Conservation (phyloP, 345 rosid species). For the rapeseed (Brassica napus) region DNA sequence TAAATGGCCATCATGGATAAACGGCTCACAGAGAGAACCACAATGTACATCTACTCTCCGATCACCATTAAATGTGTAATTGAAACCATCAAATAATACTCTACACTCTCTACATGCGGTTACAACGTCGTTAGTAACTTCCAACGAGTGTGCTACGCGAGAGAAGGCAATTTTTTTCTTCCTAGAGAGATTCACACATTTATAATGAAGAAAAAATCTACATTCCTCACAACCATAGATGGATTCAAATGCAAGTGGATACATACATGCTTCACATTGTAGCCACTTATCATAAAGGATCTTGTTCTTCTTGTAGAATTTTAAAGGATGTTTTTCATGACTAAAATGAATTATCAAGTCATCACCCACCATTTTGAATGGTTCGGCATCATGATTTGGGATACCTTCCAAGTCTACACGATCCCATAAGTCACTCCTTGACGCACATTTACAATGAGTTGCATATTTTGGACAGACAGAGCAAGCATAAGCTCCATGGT, state of each 20-base stretch:
- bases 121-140: background rate
- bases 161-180: background rate
- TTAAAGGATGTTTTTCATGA: background rate
- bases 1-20: background rate
- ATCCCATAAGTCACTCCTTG: background rate
- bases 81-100: background rate
- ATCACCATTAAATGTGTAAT: background rate
- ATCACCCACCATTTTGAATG: slow-evolving; percentile 4
- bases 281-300: background rate
- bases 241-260: background rate
- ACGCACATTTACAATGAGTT: background rate
- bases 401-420: background rate
- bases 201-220: background rate
- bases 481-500: background rate
- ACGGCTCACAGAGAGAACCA: slow-evolving; percentile 4
- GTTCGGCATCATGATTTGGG: background rate
- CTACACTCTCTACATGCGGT: background rate
- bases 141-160: background rate
- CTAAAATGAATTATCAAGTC: background rate
- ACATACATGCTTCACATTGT: background rate
- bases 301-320: background rate
- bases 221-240: background rate
- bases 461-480: background rate
- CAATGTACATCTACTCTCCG: background rate
- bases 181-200: background rate